Conservation (phyloP, 225 moss, liverwort and hornwort species). For the Asterella californica region DNA sequence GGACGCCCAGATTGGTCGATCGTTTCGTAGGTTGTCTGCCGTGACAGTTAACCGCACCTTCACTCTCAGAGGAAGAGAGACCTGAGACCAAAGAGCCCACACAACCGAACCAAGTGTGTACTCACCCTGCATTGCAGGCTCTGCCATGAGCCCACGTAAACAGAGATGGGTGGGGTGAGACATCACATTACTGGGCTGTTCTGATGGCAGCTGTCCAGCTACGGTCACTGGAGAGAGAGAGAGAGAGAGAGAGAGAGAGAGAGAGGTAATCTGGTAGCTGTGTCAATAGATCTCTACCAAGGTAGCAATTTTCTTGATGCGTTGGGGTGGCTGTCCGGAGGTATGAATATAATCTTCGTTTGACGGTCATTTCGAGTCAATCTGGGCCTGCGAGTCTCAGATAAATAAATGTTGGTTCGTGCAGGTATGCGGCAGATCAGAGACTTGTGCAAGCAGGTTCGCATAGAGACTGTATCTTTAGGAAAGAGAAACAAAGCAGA, state of each 20-base stretch:
- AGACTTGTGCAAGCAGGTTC: slow-evolving; percentile 33
- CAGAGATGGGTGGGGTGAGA: background rate
- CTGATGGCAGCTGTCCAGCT: background rate
- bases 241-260: too few relatives aligned
- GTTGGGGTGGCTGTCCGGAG: too few relatives aligned
- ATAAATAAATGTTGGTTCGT: background rate
- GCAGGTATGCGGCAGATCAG: slow-evolving; percentile 32
- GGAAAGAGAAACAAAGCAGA: slow-evolving; percentile 27
- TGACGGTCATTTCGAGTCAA: too few relatives aligned
- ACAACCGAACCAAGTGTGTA: background rate
- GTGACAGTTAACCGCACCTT: background rate
- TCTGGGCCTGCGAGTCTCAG: too few relatives aligned
- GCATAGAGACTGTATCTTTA: slow-evolving; percentile 26
- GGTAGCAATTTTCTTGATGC: too few relatives aligned
- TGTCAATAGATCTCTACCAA: too few relatives aligned
- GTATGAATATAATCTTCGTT: too few relatives aligned
- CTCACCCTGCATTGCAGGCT: background rate
- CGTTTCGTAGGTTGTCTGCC: background rate
- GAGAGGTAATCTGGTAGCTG: too few relatives aligned
- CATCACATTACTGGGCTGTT: background rate
- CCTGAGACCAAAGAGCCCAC: background rate
- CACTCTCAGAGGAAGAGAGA: background rate
- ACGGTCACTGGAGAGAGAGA: background rate
- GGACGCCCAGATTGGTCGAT: background rate
- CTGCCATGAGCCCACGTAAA: background rate